Base-by-base conservation (phyloP, 768 basidiomycete genomes). In the Trametes villosa region DNA sequence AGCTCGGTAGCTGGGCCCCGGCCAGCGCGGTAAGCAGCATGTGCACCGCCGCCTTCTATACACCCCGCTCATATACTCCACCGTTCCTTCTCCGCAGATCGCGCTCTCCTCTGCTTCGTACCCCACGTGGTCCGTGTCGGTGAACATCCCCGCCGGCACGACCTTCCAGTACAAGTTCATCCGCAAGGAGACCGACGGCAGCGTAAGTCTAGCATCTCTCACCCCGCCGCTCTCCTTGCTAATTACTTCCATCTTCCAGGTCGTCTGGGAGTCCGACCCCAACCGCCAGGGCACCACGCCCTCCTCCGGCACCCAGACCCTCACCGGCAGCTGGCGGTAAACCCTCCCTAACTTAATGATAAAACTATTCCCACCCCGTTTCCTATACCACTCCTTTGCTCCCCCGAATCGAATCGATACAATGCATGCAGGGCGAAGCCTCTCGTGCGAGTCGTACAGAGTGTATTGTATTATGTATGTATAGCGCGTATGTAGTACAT, bases 191-290 rank as follows among this genome's bases (percentile, higher is more conserved):
- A 72, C 77, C 3, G 72, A 81, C 60, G 83, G 82, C n/a, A 76
- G 69, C 48, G 82, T 85, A 59, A 67, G 82, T 71, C 18, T 26
- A n/a, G 5, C 9, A 22, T 26, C 22, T 44, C 26, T 30, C 36
- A 26, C 31, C 44, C 55, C 26, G 18, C 24, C 9, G 11, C 27
- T 17, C 17, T 2, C n/a, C 15, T 13, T 34, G 20, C 41, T 44
- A 24, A 12, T 48, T 4, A 4, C 29, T 22, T 36, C 33, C 44
- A 40, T 24, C 17, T 8, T 36, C 9, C n/a, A 83, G 84, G 69
- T 88, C 47, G 74, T 77, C 9, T 87, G 85, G 85, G 86, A 88
- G 67, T 83, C 82, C 0, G 84, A 86, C 64, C 85, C 86, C 3
- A 85, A 86, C 62, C 76, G 84, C 38, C 74, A 77, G 41, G 77